Conservation (phyloP, 1,139 yeast species). For the Taiozyma onychis region DNA sequence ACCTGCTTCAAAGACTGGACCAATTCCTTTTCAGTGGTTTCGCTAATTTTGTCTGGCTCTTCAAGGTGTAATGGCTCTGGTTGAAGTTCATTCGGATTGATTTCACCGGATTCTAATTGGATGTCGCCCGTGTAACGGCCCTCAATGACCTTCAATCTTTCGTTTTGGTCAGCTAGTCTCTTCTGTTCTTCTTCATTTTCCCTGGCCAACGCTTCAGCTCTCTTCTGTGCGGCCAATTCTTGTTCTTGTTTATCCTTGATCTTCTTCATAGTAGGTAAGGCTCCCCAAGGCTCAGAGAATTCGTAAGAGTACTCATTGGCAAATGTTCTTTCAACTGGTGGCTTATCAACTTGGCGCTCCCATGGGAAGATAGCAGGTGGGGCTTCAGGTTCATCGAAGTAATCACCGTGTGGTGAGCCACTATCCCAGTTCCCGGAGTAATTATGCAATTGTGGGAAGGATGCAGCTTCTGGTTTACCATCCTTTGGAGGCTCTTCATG, state of each 20-base stretch:
- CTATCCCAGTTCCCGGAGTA: constrained; percentile 14
- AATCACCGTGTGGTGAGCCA: constrained; percentile 1
- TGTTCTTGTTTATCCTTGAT: constrained; percentile 13
- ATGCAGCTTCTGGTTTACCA: constrained; percentile 35
- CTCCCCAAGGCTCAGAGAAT: constrained; percentile 18
- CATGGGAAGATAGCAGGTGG: constrained; percentile 26
- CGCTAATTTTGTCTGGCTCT: background rate
- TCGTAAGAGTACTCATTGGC: constrained; percentile 2
- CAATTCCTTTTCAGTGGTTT: background rate
- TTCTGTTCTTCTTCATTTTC: constrained; percentile 4
- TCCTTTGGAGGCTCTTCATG: constrained; percentile 34
- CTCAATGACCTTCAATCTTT: constrained; percentile 19
- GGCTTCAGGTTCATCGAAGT: constrained; percentile 1
- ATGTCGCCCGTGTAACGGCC: constrained; percentile 6
- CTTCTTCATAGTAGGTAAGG: constrained; percentile 15
- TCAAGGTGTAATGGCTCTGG: background rate
- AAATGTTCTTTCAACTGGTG: constrained; percentile 15
- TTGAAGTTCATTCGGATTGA: background rate
- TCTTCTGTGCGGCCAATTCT: constrained; percentile 6
- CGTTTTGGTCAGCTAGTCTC: constrained; percentile 10
- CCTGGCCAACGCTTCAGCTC: constrained; percentile 5
- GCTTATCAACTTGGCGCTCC: constrained; percentile 17
- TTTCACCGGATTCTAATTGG: background rate
- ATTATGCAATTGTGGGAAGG: constrained; percentile 21
- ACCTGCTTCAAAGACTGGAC: background rate